A percentile compares a stretch with the other conserved stretches of the same genome.
These are phyloP conservation scores for Aristolochia contorta DNA, from an alignment of 164 flowering plant species.

Conservation along the genomic window DNA sequence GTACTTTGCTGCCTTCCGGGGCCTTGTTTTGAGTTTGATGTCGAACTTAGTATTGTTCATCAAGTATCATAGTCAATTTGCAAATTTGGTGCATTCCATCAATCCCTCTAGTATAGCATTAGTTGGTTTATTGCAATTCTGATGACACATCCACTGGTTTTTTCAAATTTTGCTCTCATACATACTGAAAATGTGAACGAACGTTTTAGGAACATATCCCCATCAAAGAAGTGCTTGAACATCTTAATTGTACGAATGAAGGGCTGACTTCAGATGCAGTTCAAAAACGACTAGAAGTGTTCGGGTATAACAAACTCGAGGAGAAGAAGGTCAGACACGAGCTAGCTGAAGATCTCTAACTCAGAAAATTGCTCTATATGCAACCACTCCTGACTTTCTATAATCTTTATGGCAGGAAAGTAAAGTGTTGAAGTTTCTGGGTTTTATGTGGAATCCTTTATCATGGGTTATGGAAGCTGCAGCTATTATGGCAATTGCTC, in stretches of 20 bases:
- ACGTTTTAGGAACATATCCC: slow-evolving; percentile 45
- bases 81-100: too few species aligned
- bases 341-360: slow-evolving; percentile 1
- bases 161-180: too few species aligned
- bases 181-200: too few species aligned
- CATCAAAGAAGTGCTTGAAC: slow-evolving; percentile 49
- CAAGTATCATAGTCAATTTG: too few species aligned
- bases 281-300: slow-evolving; percentile 37
- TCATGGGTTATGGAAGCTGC: slow-evolving; percentile 89
- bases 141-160: too few species aligned
- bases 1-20: too few species aligned
- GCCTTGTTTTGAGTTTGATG: too few species aligned
- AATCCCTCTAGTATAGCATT: too few species aligned
- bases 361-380: too few species aligned
- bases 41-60: too few species aligned
- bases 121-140: too few species aligned
- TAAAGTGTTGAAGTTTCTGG: slow-evolving; percentile 60
- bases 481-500: slow-evolving; percentile 62
- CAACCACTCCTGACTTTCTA: not conserved
- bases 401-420: slow-evolving; percentile 31
- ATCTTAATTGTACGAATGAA: slow-evolving; percentile 43
- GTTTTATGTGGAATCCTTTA: slow-evolving; percentile 80
- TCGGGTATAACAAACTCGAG: slow-evolving; percentile 70
- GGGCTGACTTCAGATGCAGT: slow-evolving; percentile 43
- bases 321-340: slow-evolving; percentile 47